A percentile compares a stretch with the other conserved stretches of the same genome.
Evolutionary conservation across 23 red algal species (phyloP).

Genomic region (Pyropia haitanensis): DNA sequence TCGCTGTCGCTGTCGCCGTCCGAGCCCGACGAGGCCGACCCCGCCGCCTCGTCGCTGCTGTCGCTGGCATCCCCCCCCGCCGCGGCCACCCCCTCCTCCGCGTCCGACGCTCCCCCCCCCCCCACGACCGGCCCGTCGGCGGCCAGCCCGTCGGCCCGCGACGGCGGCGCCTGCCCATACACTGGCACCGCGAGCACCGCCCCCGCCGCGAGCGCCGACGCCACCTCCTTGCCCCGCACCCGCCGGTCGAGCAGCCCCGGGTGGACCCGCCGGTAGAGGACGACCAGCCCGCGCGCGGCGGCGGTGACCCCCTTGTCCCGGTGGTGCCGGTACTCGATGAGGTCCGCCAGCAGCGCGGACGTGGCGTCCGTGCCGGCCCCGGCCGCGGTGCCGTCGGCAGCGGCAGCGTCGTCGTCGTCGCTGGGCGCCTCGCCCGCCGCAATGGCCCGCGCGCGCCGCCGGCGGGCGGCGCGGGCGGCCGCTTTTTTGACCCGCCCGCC

Average conservation of each 20-base stretch:
- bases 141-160: neutral
- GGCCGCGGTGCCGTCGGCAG: neutral
- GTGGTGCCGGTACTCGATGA: constrained; percentile 57
- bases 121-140: too few relatives aligned
- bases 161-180: constrained; percentile 25
- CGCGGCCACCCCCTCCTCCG: too few relatives aligned
- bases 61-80: too few relatives aligned
- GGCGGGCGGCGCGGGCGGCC: too few relatives aligned
- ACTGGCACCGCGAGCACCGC: constrained; percentile 1
- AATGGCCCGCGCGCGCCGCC: too few relatives aligned
- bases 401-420: neutral
- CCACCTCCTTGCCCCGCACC: constrained; percentile 60
- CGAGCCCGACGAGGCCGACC: too few relatives aligned
- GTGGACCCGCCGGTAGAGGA: constrained; percentile 69
- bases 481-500: too few relatives aligned
- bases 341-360: constrained; percentile 46
- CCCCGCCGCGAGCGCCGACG: constrained; percentile 27
- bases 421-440: constrained; percentile 13
- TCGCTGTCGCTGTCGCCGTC: neutral
- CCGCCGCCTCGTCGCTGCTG: too few relatives aligned
- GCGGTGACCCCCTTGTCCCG: constrained; percentile 90
- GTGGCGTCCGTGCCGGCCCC: too few relatives aligned
- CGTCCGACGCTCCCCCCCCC: too few relatives aligned
- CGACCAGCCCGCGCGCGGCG: constrained; percentile 74
- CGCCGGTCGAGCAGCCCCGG: constrained; percentile 62